Conservation (phyloP, 148 eudicot genomes). For the Gaultheria prostrata region DNA sequence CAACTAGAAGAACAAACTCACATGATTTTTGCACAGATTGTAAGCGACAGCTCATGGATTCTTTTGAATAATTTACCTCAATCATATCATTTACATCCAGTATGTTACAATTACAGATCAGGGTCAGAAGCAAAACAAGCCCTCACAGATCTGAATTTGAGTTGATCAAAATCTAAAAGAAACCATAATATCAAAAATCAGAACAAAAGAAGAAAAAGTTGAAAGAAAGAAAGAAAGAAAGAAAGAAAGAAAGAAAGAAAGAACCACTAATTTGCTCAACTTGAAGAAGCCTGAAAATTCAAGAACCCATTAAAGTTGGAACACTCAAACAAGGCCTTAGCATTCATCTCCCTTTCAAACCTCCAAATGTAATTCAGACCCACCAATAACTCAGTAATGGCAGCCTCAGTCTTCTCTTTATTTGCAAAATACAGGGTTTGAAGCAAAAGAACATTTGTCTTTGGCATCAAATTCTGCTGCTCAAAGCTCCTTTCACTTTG, state of each 20-base stretch:
- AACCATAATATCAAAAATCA: conserved; percentile 6
- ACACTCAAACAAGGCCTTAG: conserved; percentile 67
- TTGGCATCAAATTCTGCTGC: conserved; percentile 55
- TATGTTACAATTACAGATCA: conserved; percentile 21
- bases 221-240: background rate
- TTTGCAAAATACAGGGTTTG: conserved; percentile 77
- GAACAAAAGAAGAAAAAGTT: background rate
- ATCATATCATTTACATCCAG: conserved; percentile 23
- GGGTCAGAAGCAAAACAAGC: conserved; percentile 22
- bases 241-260: background rate
- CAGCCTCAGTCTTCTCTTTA: conserved; percentile 78
- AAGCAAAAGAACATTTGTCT: conserved; percentile 57
- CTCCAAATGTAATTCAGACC: conserved; percentile 95
- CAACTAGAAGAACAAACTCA: conserved; percentile 15
- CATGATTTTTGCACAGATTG: conserved; percentile 11
- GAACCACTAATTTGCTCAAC: background rate
- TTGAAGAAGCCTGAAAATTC: conserved; percentile 25
- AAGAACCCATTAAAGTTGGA: conserved; percentile 34
- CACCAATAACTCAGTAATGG: conserved; percentile 82
- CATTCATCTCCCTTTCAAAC: conserved; percentile 89
- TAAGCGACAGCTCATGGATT: conserved; percentile 15
- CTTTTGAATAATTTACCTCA: conserved; percentile 13
- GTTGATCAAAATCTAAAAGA: conserved; percentile 14
- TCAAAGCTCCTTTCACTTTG: conserved; percentile 90
- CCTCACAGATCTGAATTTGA: conserved; percentile 25